These are phyloP conservation scores for Backusella westeae DNA, from an alignment of 192 early-diverging fungal genomes.

Conservation along the genomic window DNA sequence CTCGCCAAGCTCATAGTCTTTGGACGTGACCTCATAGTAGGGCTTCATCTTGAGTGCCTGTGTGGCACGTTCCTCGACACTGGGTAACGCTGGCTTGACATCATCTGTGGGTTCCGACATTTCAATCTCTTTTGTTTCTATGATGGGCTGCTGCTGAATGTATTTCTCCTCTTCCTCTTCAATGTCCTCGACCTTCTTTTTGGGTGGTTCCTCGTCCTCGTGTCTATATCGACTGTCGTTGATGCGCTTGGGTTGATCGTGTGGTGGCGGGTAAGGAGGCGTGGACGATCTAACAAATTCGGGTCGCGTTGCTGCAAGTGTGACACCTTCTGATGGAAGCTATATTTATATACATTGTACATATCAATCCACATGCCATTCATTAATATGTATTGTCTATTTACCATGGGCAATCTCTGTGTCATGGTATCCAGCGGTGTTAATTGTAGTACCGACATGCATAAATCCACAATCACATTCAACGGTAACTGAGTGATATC, in stretches of 20 bases:
- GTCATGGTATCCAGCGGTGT: constrained; percentile 26
- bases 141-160: neutral
- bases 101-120: neutral
- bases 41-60: constrained; percentile 44
- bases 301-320: neutral
- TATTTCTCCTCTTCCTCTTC: neutral
- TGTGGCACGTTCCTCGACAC: constrained; percentile 28
- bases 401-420: constrained; percentile 15
- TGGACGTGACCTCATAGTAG: constrained; percentile 28
- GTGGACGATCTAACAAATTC: constrained; percentile 1
- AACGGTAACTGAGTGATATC: constrained; percentile 29
- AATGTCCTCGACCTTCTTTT: neutral
- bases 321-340: constrained; percentile 1
- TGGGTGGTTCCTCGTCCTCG: neutral
- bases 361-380: neutral
- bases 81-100: neutral
- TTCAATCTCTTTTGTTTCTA: neutral
- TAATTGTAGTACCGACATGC: constrained; percentile 31
- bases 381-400: neutral
- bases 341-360: neutral
- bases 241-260: constrained; percentile 3
- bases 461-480: constrained; percentile 28
- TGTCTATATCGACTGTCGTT: neutral
- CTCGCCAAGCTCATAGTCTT: neutral
- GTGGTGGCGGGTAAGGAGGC: constrained; percentile 17